Conservation (phyloP, 495 filamentous ascomycete species). For the Neurospora tetraspora region DNA sequence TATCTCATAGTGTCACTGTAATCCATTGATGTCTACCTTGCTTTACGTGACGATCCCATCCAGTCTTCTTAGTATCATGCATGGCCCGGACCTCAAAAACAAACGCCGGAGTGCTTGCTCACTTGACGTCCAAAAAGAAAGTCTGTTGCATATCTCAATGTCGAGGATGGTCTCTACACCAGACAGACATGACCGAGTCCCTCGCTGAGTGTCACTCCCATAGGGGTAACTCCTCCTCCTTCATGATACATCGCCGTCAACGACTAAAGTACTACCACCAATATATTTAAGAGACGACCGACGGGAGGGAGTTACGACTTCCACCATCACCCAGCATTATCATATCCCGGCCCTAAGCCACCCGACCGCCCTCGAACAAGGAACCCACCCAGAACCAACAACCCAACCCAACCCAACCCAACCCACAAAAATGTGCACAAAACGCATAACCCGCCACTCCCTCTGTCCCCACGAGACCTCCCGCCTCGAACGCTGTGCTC, state of each 20-base stretch:
- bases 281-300: too few species aligned
- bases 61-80: background rate
- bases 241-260: too few species aligned
- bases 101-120: background rate
- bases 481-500: background rate
- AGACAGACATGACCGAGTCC: too few species aligned
- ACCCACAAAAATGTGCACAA: too few species aligned
- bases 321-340: too few species aligned
- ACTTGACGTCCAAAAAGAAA: background rate
- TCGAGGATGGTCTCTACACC: background rate
- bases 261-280: too few species aligned
- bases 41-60: background rate
- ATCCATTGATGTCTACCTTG: background rate
- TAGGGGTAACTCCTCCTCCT: background rate
- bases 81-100: background rate
- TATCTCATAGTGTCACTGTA: background rate
- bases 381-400: too few species aligned
- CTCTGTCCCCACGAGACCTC: background rate
- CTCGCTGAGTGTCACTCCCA: background rate
- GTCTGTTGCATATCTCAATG: background rate
- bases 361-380: too few species aligned
- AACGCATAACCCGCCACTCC: background rate
- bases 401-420: too few species aligned
- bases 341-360: too few species aligned
- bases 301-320: too few species aligned